Conservation (phyloP, 179 eudicot species). For the Silene noctiflora region DNA sequence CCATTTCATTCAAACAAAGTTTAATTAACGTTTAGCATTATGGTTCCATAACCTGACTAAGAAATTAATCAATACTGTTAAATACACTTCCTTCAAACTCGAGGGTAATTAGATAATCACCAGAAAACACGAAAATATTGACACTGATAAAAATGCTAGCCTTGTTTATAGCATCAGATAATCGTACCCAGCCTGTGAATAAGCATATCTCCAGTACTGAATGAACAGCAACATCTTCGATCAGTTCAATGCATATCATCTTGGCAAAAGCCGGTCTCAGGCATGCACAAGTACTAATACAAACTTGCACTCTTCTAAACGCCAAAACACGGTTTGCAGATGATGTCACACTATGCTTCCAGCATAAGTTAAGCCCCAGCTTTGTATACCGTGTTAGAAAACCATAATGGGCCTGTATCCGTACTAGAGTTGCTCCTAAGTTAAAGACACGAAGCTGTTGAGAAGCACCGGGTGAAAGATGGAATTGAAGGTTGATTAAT, state of each 20-base stretch:
- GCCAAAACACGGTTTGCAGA: background rate
- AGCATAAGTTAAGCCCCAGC: background rate
- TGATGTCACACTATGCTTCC: background rate
- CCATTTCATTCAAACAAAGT: background rate
- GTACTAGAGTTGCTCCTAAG: background rate
- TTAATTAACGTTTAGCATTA: background rate
- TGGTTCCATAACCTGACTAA: background rate
- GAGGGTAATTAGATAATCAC: background rate
- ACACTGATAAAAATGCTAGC: background rate
- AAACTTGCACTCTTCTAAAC: background rate
- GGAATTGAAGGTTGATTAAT: background rate
- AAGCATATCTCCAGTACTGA: background rate
- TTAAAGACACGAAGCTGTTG: no score
- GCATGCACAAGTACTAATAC: background rate
- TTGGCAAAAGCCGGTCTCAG: background rate
- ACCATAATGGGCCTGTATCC: background rate
- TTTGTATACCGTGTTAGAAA: background rate
- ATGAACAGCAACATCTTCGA: background rate
- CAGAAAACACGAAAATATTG: background rate
- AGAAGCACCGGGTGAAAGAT: background rate
- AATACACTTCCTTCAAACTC: slow-evolving; percentile 1
- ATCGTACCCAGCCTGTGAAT: background rate
- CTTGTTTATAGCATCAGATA: background rate
- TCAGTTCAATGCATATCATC: background rate
- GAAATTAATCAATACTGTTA: background rate